Evolutionary conservation across 139 green algal genomes (phyloP).

Genomic region (Edaphochlamys debaryana): DNA sequence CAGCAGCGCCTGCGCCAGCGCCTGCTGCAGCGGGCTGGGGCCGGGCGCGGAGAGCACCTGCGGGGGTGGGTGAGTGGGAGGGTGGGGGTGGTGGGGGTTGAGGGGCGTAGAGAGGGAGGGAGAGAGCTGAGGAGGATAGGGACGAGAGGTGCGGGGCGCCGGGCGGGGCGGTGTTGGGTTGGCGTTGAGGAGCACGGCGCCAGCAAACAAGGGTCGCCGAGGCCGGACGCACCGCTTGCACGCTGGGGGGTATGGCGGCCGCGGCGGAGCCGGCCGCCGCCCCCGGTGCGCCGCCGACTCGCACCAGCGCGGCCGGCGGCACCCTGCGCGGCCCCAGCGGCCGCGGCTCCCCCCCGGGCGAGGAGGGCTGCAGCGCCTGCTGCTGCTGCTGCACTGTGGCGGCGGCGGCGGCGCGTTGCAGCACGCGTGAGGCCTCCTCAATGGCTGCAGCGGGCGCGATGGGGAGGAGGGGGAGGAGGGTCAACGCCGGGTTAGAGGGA

Average conservation of each 20-base stretch:
- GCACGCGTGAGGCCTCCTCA: slow-evolving; percentile 14
- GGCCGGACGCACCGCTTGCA: not conserved
- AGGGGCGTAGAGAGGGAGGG: too few relatives aligned
- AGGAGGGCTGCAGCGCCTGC: not conserved
- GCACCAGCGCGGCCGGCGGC: slow-evolving; percentile 11
- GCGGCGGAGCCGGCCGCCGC: not conserved
- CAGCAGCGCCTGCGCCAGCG: slow-evolving; percentile 57
- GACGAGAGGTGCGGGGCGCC: too few relatives aligned
- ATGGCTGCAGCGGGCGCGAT: slow-evolving; percentile 1
- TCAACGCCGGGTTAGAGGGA: too few relatives aligned
- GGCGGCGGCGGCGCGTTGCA: slow-evolving; percentile 13
- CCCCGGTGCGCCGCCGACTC: not conserved
- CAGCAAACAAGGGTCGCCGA: too few relatives aligned
- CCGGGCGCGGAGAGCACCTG: slow-evolving; percentile 15
- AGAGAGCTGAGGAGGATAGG: too few relatives aligned
- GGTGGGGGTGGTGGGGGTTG: too few relatives aligned
- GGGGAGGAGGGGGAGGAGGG: too few relatives aligned
- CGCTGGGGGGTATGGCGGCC: not conserved
- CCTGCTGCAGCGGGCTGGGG: slow-evolving; percentile 31
- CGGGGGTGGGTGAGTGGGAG: not conserved
- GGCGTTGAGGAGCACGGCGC: too few relatives aligned
- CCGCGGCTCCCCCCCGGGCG: not conserved
- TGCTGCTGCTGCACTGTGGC: slow-evolving; percentile 2
- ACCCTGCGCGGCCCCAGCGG: slow-evolving; percentile 8
- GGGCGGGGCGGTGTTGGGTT: too few relatives aligned